These are phyloP conservation scores for Aspergillus taichungensis DNA, from an alignment of 495 filamentous ascomycete species.

Conservation along the genomic window DNA sequence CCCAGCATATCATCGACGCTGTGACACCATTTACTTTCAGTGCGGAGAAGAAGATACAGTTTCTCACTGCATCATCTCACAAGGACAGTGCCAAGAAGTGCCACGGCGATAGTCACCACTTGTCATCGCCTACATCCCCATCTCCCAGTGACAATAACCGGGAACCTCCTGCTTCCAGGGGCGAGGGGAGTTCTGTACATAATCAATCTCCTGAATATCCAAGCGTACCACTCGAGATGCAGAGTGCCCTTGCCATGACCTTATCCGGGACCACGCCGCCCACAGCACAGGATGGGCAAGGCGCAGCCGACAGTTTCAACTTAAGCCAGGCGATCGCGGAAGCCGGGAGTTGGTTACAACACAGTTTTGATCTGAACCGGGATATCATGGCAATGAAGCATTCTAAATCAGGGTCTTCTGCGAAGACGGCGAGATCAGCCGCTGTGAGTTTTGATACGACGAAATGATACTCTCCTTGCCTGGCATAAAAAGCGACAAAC, in stretches of 20 bases:
- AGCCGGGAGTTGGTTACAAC: slow-evolving; percentile 36
- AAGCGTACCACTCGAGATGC: slow-evolving; percentile 4
- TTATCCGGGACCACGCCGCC: slow-evolving; percentile 26
- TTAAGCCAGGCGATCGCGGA: slow-evolving; percentile 38
- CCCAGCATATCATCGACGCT: slow-evolving; percentile 42
- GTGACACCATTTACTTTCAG: slow-evolving; percentile 41
- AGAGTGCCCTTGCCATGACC: slow-evolving; percentile 20
- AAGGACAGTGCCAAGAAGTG: slow-evolving; percentile 7
- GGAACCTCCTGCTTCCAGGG: slow-evolving; percentile 2
- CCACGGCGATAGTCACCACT: slow-evolving; percentile 6
- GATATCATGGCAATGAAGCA: slow-evolving; percentile 13
- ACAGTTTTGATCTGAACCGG: slow-evolving; percentile 33
- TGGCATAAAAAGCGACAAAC: not conserved
- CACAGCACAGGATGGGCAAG: slow-evolving; percentile 33
- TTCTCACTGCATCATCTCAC: slow-evolving; percentile 6
- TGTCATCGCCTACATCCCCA: slow-evolving; percentile 4
- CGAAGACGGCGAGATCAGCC: not conserved
- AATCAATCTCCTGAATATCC: not conserved
- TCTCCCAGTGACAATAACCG: not conserved
- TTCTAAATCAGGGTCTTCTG: slow-evolving; percentile 6
- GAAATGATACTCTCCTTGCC: not conserved
- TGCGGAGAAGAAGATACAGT: slow-evolving; percentile 28
- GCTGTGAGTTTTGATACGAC: slow-evolving; percentile 4
- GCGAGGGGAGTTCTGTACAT: not conserved
- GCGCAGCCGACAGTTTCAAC: slow-evolving; percentile 25